Evolutionary conservation across 768 basidiomycete genomes (phyloP).

Genomic region (Termitomyces sp.): DNA sequence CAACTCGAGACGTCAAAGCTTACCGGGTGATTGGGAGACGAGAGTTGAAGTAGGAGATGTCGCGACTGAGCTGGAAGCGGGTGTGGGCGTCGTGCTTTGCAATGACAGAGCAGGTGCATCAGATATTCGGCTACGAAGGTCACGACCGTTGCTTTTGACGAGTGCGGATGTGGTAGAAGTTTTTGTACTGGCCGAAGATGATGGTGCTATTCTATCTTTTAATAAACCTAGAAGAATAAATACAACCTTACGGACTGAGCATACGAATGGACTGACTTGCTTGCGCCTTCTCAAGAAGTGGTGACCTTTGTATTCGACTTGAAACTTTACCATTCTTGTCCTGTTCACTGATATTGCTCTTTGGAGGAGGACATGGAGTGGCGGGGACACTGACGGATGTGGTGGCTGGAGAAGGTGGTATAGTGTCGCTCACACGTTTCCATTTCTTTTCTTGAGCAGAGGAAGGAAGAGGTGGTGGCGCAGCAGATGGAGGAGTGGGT

Average conservation of each 20-base stretch:
- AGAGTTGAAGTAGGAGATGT: slow-evolving; percentile 9
- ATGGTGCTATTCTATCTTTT: slow-evolving; percentile 11
- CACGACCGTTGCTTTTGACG: slow-evolving; percentile 4
- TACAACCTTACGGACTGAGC: not conserved
- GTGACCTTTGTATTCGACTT: not conserved
- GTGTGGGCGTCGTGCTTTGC: not conserved
- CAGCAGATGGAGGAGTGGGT: slow-evolving; percentile 20
- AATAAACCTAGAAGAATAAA: slow-evolving; percentile 5
- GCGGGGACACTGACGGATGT: not conserved
- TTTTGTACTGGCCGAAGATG: not conserved
- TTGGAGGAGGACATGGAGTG: not conserved
- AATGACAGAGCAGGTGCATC: slow-evolving; percentile 1
- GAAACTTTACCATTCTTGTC: not conserved
- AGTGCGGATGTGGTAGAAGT: not conserved
- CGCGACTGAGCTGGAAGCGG: not conserved
- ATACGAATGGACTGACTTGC: slow-evolving; percentile 5
- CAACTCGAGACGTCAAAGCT: not conserved
- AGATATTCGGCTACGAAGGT: slow-evolving; percentile 14
- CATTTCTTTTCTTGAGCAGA: slow-evolving; percentile 21
- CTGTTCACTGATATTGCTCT: not conserved
- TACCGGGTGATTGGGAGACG: slow-evolving; percentile 7
- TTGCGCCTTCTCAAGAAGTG: slow-evolving; percentile 4
- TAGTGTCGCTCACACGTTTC: slow-evolving; percentile 23
- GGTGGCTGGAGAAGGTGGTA: not conserved
- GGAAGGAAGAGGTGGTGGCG: slow-evolving; percentile 15